Evolutionary conservation across 106 monocot species (phyloP), one percentile per base, ranked within the genome.

Genomic region (Allium cepa): DNA sequence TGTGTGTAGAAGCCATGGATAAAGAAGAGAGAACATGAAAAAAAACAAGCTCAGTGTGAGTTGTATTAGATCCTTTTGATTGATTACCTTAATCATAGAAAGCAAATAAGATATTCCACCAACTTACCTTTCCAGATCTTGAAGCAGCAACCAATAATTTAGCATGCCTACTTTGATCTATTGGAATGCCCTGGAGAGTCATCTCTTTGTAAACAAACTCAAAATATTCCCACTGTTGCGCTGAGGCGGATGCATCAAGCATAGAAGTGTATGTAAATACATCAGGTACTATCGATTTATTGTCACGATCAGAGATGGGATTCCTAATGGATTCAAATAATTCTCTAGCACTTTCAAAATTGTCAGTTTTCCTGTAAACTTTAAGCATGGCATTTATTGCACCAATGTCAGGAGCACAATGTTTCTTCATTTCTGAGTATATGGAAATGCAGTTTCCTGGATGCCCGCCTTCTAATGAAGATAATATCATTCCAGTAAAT

Each of bases 161-260:
- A 56, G 79, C 51, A 64, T 85, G 68, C 64, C 79, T 93, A 26
- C 57, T 69, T 53, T 81, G 78, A 61, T 92, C 86, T 66, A 90
- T 18, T 46, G 70, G 69, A 71, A 73, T 74, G 74, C 80, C 81
- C 75, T 17, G 74, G 7, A 99, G 75, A 79, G 78, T 58, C 90
- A 93, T 99, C 76, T 99, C 92, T 82, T 79, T 93, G 75, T 99
- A 99, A 12, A 99, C 74, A 85, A 82, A 73, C 68, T 99, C 97
- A 70, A 99, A 99, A 59, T 90, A 93, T 63, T 99, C 97, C 97
- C 97, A 99, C 50, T 99, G 97, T 16, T 84, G 84, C 13, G 92
- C 82, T 67, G 72, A 71, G 60, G 97, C 89, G 60, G 78, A 89
- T 70, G 75, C 73, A 68, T 87, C 92, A 50, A 99, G 87, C 90